Percentiles rank a stretch among this genome's conserved stretches.
phyloP scores from a whole-genome alignment of 2,329 filamentous ascomycete genomes.

The Amesomyces nigricolor region DNA sequence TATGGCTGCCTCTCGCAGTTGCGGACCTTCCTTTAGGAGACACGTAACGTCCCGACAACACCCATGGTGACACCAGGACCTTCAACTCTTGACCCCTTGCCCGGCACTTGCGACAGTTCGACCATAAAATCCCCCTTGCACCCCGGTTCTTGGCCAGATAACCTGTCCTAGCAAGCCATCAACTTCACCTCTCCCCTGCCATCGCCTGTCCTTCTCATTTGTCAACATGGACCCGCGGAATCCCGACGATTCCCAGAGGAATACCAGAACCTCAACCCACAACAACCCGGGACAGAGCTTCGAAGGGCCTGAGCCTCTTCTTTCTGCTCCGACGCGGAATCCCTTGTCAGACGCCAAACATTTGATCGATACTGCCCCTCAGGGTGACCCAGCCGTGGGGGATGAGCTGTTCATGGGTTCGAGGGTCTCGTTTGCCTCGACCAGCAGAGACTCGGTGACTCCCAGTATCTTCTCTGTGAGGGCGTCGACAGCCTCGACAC shows the following conservation, averaged over 20 bases:
- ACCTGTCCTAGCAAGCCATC: too few species aligned
- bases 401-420: conserved; percentile 10
- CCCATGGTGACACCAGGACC: not conserved
- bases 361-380: not conserved
- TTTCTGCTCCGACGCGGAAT: not conserved
- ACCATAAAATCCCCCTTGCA: too few species aligned
- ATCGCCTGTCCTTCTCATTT: not conserved
- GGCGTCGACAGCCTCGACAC: conserved; percentile 15
- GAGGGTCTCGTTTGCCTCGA: conserved; percentile 19
- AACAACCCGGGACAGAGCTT: not conserved
- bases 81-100: not conserved
- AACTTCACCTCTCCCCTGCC: too few species aligned
- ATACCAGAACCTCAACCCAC: not conserved
- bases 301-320: not conserved
- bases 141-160: too few species aligned
- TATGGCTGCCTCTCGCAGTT: conserved; percentile 1
- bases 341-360: conserved; percentile 3
- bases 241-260: not conserved
- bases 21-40: not conserved
- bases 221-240: not conserved
- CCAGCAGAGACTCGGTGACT: conserved; percentile 15
- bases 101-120: not conserved
- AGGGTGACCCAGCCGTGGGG: not conserved
- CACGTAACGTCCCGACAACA: not conserved
- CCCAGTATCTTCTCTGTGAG: conserved; percentile 22